phyloP scores from a whole-genome alignment of 345 rosid species.

The Pistacia atlantica region DNA sequence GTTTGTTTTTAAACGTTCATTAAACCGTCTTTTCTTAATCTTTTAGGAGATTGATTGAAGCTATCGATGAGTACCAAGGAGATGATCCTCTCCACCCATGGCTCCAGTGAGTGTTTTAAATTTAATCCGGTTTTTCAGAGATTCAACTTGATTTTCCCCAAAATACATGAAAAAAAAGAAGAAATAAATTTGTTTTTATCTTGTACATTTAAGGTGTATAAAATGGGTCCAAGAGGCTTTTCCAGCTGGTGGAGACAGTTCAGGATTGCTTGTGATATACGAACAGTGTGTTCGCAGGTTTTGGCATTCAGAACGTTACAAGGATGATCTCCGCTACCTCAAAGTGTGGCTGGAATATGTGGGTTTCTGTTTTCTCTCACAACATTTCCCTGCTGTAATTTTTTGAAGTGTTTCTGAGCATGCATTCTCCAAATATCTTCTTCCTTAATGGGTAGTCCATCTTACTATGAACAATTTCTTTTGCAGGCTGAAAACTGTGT shows the following conservation, averaged over 20 bases:
- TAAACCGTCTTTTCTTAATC: not conserved
- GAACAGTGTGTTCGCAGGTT: constrained; percentile 93
- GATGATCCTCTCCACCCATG: constrained; percentile 87
- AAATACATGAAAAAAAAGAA: too few species aligned
- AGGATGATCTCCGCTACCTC: constrained; percentile 90
- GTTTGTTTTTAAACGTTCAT: not conserved
- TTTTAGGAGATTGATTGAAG: constrained; percentile 68
- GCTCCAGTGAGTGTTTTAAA: constrained; percentile 57
- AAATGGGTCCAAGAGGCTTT: constrained; percentile 96
- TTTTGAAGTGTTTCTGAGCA: not conserved
- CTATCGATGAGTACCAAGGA: constrained; percentile 73
- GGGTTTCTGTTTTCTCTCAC: constrained; percentile 19
- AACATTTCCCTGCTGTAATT: not conserved
- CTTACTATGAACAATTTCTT: not conserved
- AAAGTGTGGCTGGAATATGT: constrained; percentile 99
- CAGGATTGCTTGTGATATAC: constrained; percentile 75
- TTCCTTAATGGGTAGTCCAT: not conserved
- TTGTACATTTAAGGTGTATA: constrained; percentile 57
- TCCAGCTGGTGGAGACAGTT: constrained; percentile 79
- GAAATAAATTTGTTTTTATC: not conserved
- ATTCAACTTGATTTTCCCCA: not conserved
- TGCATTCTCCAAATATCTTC: not conserved
- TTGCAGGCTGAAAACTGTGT: constrained; percentile 78
- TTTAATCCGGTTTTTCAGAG: too few species aligned
- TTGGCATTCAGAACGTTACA: constrained; percentile 80